Percentiles rank a stretch among this genome's conserved stretches.
These are phyloP conservation scores for Hanseniaspora occidentalis DNA, from an alignment of 805 yeast species.

Conservation along the genomic window DNA sequence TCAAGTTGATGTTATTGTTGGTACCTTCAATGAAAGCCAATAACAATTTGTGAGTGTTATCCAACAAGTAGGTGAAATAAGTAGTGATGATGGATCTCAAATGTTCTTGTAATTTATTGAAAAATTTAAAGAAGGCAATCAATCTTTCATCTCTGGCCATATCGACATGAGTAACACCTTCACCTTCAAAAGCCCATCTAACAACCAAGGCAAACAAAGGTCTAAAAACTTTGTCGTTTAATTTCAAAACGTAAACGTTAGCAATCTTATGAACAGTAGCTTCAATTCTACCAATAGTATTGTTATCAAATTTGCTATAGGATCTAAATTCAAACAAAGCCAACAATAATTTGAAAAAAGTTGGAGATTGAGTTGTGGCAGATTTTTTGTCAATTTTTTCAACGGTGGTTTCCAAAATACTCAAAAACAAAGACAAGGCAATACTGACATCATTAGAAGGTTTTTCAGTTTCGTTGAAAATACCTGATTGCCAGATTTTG, in stretches of 20 bases:
- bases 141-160: conserved; percentile 46
- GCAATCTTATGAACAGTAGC: conserved; percentile 62
- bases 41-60: conserved; percentile 50
- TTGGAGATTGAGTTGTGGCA: conserved; percentile 57
- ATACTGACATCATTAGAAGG: conserved; percentile 26
- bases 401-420: conserved; percentile 51
- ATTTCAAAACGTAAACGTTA: conserved; percentile 68
- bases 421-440: conserved; percentile 59
- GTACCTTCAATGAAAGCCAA: conserved; percentile 28
- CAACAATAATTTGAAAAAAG: conserved; percentile 56
- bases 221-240: conserved; percentile 87
- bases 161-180: conserved; percentile 37
- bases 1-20: conserved; percentile 35
- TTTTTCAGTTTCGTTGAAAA: conserved; percentile 8
- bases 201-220: conserved; percentile 80
- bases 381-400: conserved; percentile 60
- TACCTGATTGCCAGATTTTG: conserved; percentile 43
- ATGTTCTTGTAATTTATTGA: conserved; percentile 71
- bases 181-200: conserved; percentile 88
- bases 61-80: conserved; percentile 77
- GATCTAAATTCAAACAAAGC: conserved; percentile 60
- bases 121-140: conserved; percentile 71
- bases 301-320: conserved; percentile 45
- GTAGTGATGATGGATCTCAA: conserved; percentile 79
- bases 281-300: conserved; percentile 73